Percentiles rank a stretch among this genome's conserved stretches.
Evolutionary conservation across 306 rosid species (phyloP).

Genomic region (Alnus rubra): DNA sequence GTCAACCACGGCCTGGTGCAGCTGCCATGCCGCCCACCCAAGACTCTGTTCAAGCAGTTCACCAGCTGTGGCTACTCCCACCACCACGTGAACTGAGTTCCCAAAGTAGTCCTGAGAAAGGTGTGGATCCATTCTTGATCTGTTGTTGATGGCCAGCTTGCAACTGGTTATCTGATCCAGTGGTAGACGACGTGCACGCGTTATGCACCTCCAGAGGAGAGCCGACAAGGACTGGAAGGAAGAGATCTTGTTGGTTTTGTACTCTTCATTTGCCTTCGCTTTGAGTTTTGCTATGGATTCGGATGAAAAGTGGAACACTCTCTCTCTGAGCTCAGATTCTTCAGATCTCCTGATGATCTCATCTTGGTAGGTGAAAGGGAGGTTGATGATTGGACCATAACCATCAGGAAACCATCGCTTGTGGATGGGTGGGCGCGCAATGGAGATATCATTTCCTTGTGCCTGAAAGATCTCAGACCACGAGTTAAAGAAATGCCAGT

Average conservation of each 20-base stretch:
- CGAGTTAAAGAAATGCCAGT: conserved; percentile 60
- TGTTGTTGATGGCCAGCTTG: conserved; percentile 33
- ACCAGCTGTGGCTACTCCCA: conserved; percentile 16
- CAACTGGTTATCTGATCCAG: conserved; percentile 33
- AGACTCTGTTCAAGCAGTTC: conserved; percentile 40
- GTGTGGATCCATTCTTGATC: conserved; percentile 54
- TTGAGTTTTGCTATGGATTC: conserved; percentile 57
- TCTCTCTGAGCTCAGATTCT: conserved; percentile 43
- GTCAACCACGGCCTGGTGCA: conserved; percentile 43
- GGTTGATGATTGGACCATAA: conserved; percentile 34
- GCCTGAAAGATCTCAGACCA: conserved; percentile 61
- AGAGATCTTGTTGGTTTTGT: conserved; percentile 36
- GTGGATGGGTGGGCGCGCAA: conserved; percentile 39
- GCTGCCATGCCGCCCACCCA: conserved; percentile 65
- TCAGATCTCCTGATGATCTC: conserved; percentile 48
- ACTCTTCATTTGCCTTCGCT: conserved; percentile 49
- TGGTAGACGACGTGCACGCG: conserved; percentile 31
- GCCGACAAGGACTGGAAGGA: conserved; percentile 63
- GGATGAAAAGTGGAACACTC: conserved; percentile 54
- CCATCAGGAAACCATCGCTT: conserved; percentile 58
- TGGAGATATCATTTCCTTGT: conserved; percentile 1
- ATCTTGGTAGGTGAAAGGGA: conserved; percentile 46
- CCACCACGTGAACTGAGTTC: conserved; percentile 8
- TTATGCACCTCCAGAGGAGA: conserved; percentile 53
- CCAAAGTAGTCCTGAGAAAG: conserved; percentile 54